Evolutionary conservation across 2,329 filamentous ascomycete species (phyloP), one percentile per base, ranked within the genome.

Genomic region (Penicillium brasilianum): DNA sequence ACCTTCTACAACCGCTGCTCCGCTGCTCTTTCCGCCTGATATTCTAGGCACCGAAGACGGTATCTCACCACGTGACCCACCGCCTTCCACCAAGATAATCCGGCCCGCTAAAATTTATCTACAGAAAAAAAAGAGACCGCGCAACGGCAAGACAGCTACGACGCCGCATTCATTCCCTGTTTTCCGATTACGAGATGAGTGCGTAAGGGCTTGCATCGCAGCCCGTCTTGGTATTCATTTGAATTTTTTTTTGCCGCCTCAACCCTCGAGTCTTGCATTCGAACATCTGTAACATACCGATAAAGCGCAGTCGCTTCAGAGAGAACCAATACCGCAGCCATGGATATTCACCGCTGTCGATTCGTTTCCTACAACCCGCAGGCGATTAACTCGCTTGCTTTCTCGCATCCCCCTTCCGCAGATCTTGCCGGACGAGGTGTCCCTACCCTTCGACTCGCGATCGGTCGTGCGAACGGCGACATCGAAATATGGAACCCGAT

Each of bases 401-500:
- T 99, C 77, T 97, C 95, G 6, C 91, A 97, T 75, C 83, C 90
- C 20, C 83, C 77, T 22, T 80, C 76, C 65, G 80, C 76, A 75
- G 79, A 78, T 68, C 71, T 75, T 65, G 67, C 73, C 28, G 76
- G 77, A 66, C 81, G 83, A 71, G 77, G 79, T 55, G 83, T 84
- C 22, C 85, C 83, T 63, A 87, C 84, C 55, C 84, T 92, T 58
- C 88, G 93, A 68, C 86, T 98, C 57, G 95, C 95, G 1, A 86
- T 99, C 70, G 95, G 95, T 62, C 89, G 95, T 67, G 90, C 92
- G 60, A 97, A 98, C 76, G 95, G 95, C 69, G 92, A 97, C 73
- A 95, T 99, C 69, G 95, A 99, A 80, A 93, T 99, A 66, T 99
- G 95, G 95, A 97, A 97, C 76, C 93, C 94, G 3, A 81, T 88